Percentiles rank a stretch among this genome's conserved stretches.
phyloP scores from a whole-genome alignment of 2,329 filamentous ascomycete species.

The Alternaria burnsii region DNA sequence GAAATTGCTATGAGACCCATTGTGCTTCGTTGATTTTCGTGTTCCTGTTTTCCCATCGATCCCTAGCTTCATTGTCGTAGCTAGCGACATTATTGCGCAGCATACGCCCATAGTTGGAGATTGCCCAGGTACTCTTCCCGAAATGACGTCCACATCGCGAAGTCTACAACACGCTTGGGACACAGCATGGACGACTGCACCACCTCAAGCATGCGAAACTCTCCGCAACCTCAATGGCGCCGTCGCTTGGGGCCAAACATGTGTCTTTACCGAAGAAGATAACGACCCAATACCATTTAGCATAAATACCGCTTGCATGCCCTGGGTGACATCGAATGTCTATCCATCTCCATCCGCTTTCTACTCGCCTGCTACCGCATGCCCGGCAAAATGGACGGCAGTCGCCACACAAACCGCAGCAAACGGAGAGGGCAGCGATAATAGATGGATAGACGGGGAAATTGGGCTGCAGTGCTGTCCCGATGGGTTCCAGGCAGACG shows the following conservation, averaged over 20 bases:
- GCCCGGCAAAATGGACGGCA: slow-evolving; percentile 29
- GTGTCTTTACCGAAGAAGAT: slow-evolving; percentile 80
- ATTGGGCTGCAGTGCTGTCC: slow-evolving; percentile 37
- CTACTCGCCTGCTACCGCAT: slow-evolving; percentile 37
- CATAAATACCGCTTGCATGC: slow-evolving; percentile 65
- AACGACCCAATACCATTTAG: slow-evolving; percentile 77
- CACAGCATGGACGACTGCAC: slow-evolving; percentile 23
- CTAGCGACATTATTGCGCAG: neutral
- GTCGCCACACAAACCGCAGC: slow-evolving; percentile 30
- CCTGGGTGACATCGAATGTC: slow-evolving; percentile 29
- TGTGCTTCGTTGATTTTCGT: neutral
- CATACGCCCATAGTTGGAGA: neutral
- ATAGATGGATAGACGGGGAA: slow-evolving; percentile 30
- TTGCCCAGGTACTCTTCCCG: neutral
- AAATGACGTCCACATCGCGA: slow-evolving; percentile 27
- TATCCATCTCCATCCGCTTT: slow-evolving; percentile 22
- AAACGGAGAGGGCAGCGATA: slow-evolving; percentile 5
- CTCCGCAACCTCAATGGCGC: slow-evolving; percentile 23
- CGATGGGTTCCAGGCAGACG: slow-evolving; percentile 27
- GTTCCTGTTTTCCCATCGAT: neutral
- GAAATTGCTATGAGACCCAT: neutral
- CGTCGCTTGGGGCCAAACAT: slow-evolving; percentile 78
- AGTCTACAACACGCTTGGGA: slow-evolving; percentile 28
- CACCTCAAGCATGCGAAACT: slow-evolving; percentile 28
- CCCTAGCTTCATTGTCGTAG: neutral